Evolutionary conservation across 176 grass and related monocot genomes (phyloP).

Genomic region (Oryza meyeriana): DNA sequence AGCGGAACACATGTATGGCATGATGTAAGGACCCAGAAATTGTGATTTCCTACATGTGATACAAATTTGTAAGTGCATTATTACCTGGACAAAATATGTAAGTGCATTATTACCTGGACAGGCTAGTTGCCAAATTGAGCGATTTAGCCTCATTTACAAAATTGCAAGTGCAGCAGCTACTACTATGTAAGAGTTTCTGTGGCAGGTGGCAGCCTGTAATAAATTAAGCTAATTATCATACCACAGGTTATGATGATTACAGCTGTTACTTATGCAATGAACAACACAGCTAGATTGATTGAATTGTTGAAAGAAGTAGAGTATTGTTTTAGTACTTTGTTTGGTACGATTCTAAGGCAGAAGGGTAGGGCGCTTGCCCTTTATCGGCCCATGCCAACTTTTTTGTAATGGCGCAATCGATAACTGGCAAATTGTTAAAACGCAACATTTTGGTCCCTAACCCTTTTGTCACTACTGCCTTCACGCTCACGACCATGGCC

Average conservation of each 20-base stretch:
- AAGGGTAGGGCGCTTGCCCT: too few species aligned
- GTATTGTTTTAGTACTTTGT: not conserved
- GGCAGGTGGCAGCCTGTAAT: not conserved
- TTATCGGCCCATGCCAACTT: too few species aligned
- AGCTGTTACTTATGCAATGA: not conserved
- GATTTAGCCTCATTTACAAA: not conserved
- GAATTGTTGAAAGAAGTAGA: not conserved
- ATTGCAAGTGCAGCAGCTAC: not conserved
- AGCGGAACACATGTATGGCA: conserved; percentile 74
- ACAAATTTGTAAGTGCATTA: conserved; percentile 26
- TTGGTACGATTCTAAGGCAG: too few species aligned
- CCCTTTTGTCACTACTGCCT: too few species aligned
- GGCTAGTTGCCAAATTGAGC: conserved; percentile 2
- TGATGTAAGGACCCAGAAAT: conserved; percentile 61
- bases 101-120: not conserved
- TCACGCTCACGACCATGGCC: not conserved
- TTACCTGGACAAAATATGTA: conserved; percentile 1
- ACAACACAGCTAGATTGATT: not conserved
- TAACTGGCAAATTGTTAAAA: not conserved
- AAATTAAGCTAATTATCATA: not conserved
- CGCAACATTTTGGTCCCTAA: too few species aligned
- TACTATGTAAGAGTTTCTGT: not conserved
- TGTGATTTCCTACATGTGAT: conserved; percentile 68
- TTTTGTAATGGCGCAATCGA: not conserved
- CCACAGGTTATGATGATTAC: not conserved